phyloP scores from a whole-genome alignment of 441 rosid genomes.

The Macaranga tanarius region DNA sequence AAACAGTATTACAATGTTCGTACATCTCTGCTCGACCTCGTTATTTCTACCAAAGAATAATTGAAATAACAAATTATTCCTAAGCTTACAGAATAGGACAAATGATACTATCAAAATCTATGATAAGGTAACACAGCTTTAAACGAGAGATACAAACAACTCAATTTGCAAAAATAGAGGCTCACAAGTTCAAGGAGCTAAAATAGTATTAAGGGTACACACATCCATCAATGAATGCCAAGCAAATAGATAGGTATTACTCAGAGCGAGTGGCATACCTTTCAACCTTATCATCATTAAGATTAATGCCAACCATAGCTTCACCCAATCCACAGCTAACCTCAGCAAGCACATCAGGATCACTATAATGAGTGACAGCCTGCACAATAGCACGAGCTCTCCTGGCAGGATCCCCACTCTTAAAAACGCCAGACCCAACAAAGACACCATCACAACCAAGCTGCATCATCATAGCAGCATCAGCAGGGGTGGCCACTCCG shows the following conservation, averaged over 20 bases:
- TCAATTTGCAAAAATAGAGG: background rate
- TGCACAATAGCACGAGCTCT: constrained; percentile 89
- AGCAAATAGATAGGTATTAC: background rate
- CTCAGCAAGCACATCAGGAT: constrained; percentile 78
- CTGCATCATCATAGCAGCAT: constrained; percentile 98
- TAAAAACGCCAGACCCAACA: constrained; percentile 90
- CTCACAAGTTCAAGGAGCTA: background rate
- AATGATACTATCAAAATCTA: background rate
- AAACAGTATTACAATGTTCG: too few species aligned
- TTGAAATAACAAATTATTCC: background rate
- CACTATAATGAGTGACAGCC: constrained; percentile 93
- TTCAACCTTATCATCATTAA: constrained; percentile 78
- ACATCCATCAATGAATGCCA: background rate
- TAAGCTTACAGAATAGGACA: background rate
- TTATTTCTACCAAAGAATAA: background rate
- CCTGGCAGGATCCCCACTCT: constrained; percentile 87
- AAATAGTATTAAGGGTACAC: background rate
- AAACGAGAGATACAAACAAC: background rate
- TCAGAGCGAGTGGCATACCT: constrained; percentile 85
- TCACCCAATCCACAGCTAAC: constrained; percentile 89
- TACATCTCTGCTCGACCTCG: background rate
- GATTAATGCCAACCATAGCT: constrained; percentile 93
- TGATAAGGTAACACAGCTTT: background rate
- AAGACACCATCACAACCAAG: constrained; percentile 92
- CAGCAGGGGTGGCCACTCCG: constrained; percentile 96